These are phyloP conservation scores for Cyclanthera cordifolia DNA, from an alignment of 306 rosid species.

Conservation along the genomic window DNA sequence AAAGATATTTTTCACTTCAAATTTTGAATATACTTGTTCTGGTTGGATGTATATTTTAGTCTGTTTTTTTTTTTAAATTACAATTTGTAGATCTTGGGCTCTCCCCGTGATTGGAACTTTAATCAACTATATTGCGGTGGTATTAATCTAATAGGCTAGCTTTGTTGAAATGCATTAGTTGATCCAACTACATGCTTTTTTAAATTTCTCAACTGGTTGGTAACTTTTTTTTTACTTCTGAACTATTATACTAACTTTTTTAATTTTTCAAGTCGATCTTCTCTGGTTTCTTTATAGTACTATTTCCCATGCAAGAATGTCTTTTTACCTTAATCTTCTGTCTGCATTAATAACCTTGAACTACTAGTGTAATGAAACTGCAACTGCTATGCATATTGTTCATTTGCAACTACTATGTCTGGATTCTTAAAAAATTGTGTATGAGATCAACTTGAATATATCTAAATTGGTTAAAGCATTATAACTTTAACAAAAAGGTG, in stretches of 20 bases:
- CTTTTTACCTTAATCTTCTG: neutral
- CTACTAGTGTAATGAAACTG: neutral
- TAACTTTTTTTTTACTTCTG: neutral
- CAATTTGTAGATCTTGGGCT: conserved; percentile 2
- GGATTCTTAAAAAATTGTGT: neutral
- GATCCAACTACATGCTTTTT: neutral
- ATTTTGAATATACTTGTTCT: neutral
- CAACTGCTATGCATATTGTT: neutral
- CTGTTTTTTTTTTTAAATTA: neutral
- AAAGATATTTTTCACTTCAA: neutral
- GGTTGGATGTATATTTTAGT: neutral
- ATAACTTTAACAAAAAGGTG: neutral
- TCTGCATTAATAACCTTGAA: neutral
- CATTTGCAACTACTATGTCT: neutral
- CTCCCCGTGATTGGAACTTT: neutral
- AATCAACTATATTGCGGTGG: conserved; percentile 5
- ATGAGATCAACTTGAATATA: neutral
- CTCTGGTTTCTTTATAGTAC: neutral
- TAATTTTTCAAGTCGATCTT: neutral
- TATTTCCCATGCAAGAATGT: neutral
- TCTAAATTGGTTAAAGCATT: neutral
- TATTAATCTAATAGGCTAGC: conserved; percentile 9
- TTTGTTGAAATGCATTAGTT: neutral
- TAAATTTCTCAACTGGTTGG: neutral
- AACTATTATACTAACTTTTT: neutral